These are phyloP conservation scores for Candida germanica DNA, from an alignment of 805 yeast species.

Conservation along the genomic window DNA sequence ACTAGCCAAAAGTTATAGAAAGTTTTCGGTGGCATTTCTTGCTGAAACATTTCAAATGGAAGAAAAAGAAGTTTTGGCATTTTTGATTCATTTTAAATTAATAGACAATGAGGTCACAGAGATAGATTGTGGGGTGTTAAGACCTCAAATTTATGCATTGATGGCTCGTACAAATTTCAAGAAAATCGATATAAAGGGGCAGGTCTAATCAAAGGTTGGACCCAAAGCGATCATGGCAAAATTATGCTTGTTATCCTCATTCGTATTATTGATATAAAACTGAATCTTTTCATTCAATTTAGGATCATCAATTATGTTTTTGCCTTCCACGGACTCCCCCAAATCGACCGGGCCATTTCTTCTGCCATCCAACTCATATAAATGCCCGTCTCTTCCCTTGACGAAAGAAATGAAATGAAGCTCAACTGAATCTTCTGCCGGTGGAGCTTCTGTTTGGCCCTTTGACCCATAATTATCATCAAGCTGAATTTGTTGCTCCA, in stretches of 20 bases:
- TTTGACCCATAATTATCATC: constrained; percentile 45
- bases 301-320: constrained; percentile 53
- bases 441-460: constrained; percentile 70
- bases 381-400: constrained; percentile 49
- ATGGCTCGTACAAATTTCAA: constrained; percentile 37
- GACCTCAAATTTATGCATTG: constrained; percentile 36
- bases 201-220: constrained; percentile 58
- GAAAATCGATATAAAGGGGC: constrained; percentile 89
- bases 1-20: constrained; percentile 56
- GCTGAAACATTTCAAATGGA: constrained; percentile 39
- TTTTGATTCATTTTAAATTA: constrained; percentile 33
- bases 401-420: constrained; percentile 79
- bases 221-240: constrained; percentile 79
- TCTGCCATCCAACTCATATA: constrained; percentile 90
- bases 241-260: constrained; percentile 54
- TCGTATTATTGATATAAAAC: constrained; percentile 62
- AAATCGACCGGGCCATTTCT: constrained; percentile 70
- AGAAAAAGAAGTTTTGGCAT: constrained; percentile 35
- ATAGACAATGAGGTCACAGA: constrained; percentile 7
- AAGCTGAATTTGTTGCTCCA: constrained; percentile 40
- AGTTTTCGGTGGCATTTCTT: constrained; percentile 37
- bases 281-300: constrained; percentile 54
- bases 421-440: constrained; percentile 47
- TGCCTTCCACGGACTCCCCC: constrained; percentile 38
- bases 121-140: constrained; percentile 31